Conservation (phyloP, 768 basidiomycete species). For the Daedalea quercina region DNA sequence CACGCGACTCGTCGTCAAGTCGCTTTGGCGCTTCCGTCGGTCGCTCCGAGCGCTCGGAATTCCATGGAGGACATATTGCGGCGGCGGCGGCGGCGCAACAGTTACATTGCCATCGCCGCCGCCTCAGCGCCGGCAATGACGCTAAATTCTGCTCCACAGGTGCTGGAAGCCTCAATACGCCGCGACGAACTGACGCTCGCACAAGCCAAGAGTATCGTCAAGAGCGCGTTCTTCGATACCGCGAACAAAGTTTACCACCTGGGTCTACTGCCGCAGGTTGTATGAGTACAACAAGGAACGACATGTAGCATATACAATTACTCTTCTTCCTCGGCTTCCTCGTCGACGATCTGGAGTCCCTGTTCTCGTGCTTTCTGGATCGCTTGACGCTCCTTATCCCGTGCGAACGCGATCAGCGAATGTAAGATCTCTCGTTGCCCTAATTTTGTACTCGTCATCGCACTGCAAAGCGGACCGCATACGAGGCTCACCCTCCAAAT, state of each 20-base stretch:
- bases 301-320: not conserved
- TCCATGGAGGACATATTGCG: too few relatives aligned
- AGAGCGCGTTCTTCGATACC: constrained; percentile 59
- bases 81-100: too few relatives aligned
- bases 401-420: constrained; percentile 44
- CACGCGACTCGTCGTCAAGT: too few relatives aligned
- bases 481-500: constrained; percentile 41
- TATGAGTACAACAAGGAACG: not conserved
- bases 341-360: constrained; percentile 51
- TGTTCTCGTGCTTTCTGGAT: constrained; percentile 40
- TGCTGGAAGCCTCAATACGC: constrained; percentile 45
- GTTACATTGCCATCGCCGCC: too few relatives aligned
- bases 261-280: constrained; percentile 30
- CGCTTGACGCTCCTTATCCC: constrained; percentile 39
- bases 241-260: constrained; percentile 60
- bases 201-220: constrained; percentile 47
- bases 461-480: not conserved
- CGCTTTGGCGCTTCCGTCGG: too few relatives aligned
- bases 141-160: constrained; percentile 41
- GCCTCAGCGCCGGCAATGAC: too few relatives aligned
- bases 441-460: constrained; percentile 14
- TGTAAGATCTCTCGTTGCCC: constrained; percentile 56
- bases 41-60: too few relatives aligned
- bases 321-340: constrained; percentile 22
- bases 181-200: constrained; percentile 44